Evolutionary conservation across 805 yeast genomes (phyloP).

Genomic region (Hagleromyces aurorensis): DNA sequence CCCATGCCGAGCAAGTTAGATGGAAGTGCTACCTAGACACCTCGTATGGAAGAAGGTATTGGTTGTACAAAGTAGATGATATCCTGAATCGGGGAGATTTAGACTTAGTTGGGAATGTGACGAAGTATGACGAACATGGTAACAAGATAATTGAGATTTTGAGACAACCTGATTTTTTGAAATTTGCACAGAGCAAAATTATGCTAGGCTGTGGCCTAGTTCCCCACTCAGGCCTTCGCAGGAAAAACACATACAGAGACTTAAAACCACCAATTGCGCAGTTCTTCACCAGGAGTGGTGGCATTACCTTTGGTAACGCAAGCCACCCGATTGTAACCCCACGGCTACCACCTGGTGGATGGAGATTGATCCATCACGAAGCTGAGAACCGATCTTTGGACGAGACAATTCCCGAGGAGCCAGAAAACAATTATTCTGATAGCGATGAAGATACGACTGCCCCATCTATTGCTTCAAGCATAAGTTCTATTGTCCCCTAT

Average conservation of each 20-base stretch:
- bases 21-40: conserved; percentile 32
- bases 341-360: conserved; percentile 29
- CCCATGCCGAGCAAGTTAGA: conserved; percentile 17
- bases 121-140: conserved; percentile 60
- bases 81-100: conserved; percentile 30
- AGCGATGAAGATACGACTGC: conserved; percentile 1
- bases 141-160: conserved; percentile 41
- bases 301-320: conserved; percentile 19
- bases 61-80: conserved; percentile 53
- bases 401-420: conserved; percentile 5
- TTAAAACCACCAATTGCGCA: conserved; percentile 29
- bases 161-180: conserved; percentile 34
- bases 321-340: conserved; percentile 22
- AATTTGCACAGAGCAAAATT: conserved; percentile 34
- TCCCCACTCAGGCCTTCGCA: conserved; percentile 22
- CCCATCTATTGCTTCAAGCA: conserved; percentile 1
- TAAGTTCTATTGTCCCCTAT: neutral
- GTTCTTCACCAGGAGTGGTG: conserved; percentile 28
- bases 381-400: conserved; percentile 7
- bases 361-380: conserved; percentile 26
- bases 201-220: conserved; percentile 32
- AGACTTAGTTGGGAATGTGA: conserved; percentile 31
- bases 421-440: conserved; percentile 3
- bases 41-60: conserved; percentile 64
- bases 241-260: conserved; percentile 27